Base-by-base conservation (phyloP, 2,329 filamentous ascomycete species). In the Alternaria burnsii region DNA sequence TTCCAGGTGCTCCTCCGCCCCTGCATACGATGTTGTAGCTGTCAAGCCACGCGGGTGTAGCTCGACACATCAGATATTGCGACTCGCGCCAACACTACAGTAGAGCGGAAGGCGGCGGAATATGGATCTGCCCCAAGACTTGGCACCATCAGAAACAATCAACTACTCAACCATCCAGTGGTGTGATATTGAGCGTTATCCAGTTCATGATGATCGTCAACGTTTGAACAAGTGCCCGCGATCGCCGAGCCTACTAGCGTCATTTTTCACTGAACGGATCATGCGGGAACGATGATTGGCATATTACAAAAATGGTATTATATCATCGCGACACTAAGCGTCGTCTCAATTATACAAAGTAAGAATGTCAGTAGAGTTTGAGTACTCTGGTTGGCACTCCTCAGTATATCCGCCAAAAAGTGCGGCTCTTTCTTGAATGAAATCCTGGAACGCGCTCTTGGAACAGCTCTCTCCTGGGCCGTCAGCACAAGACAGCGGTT, bases 391-490 rank as follows among this genome's bases (percentile, higher is more conserved):
- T 30, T 74, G 71, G 68, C 83, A 85, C 58, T 72, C 75, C 59
- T 77, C 71, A 3, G 78, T 78, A 65, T 74, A 85, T 3, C 77
- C 78, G 16, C 81, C 81, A 54, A 83, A 82, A 41, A 78, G 66
- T 36, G 80, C 72, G 0, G 78, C 81, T n/a, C 81, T 76, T 30
- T 75, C 73, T 18, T 76, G 63, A 2, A 86, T 69, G 57, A 82
- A 83, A 1, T 78, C 71, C 30, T 76, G 60, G 67, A 86, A 85
- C 4, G 73, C 70, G 18, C 73, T 72, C 43, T 78, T 77, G 2
- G 78, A 80, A 66, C 85, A 87, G 65, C 82, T 85, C 67, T 82
- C 82, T 8, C 81, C 79, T 2, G 84, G 84, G 0, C 84, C 84
- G 66, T 84, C 81, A 24, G 72, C 73, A 70, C 85, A 86, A 3